These are phyloP conservation scores for Aciculosporium take DNA, from an alignment of 2,329 filamentous ascomycete genomes.

Conservation along the genomic window DNA sequence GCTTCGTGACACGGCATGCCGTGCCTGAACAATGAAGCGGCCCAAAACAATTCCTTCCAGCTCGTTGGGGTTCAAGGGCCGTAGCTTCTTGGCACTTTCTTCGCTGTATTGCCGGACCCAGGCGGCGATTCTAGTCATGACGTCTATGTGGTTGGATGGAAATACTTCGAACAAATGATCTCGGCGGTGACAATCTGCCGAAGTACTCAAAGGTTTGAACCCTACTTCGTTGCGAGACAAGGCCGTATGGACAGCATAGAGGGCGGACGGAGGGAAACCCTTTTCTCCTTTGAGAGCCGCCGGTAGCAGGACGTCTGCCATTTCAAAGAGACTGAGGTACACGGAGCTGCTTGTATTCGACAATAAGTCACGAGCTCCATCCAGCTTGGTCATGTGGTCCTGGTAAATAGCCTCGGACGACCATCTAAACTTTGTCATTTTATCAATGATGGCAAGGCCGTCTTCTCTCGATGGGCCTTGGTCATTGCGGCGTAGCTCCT, in stretches of 20 bases:
- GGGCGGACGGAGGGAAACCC: conserved; percentile 29
- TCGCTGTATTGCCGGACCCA: conserved; percentile 21
- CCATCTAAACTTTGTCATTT: conserved; percentile 32
- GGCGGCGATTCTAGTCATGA: conserved; percentile 17
- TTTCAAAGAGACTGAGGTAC: conserved; percentile 36
- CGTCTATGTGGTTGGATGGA: conserved; percentile 15
- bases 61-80: conserved; percentile 8
- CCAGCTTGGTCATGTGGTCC: conserved; percentile 31
- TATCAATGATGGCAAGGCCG: conserved; percentile 28
- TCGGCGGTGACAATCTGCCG: conserved; percentile 32
- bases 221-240: conserved; percentile 43
- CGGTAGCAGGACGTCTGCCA: conserved; percentile 31
- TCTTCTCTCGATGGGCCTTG: conserved; percentile 30
- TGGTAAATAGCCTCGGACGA: conserved; percentile 32
- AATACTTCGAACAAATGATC: conserved; percentile 46
- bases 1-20: conserved; percentile 34
- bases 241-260: conserved; percentile 59
- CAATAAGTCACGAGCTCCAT: conserved; percentile 29
- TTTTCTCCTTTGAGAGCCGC: conserved; percentile 19
- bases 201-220: conserved; percentile 39
- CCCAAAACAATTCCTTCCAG: conserved; percentile 16
- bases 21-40: conserved; percentile 36
- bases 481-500: conserved; percentile 17
- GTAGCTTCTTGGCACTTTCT: conserved; percentile 8
- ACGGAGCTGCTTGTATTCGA: conserved; percentile 22